Evolutionary conservation across 1,284 basidiomycete species (phyloP).

Genomic region (Fistulinella staudtii): DNA sequence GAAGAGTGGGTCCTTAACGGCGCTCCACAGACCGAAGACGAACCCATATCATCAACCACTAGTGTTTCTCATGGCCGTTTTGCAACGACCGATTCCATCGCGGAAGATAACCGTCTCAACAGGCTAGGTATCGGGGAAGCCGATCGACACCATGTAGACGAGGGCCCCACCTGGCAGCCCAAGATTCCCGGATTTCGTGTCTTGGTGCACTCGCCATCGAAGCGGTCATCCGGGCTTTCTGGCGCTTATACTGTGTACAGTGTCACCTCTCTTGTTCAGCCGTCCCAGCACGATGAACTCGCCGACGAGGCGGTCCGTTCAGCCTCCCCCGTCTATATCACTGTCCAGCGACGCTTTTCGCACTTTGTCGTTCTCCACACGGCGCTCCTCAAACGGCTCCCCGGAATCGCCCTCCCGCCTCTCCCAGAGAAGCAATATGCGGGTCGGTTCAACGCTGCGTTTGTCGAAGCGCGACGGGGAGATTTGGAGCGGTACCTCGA

Average conservation of each 20-base stretch:
- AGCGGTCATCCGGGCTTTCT: conserved; percentile 59
- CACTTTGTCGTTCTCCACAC: conserved; percentile 79
- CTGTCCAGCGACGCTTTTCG: conserved; percentile 77
- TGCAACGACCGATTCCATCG: conserved; percentile 34
- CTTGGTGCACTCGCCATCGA: conserved; percentile 76
- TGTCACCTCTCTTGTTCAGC: conserved; percentile 68
- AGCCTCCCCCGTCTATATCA: conserved; percentile 50
- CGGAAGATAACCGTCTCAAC: conserved; percentile 35
- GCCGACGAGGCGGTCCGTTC: conserved; percentile 22
- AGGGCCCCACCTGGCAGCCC: conserved; percentile 69
- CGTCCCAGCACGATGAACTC: conserved; percentile 26
- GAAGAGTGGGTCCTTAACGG: conserved; percentile 77
- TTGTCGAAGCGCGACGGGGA: conserved; percentile 76
- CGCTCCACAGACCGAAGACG: conserved; percentile 18
- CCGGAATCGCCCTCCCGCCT: conserved; percentile 75
- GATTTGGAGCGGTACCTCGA: conserved; percentile 77
- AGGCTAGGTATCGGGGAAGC: conserved; percentile 47
- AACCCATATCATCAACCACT: conserved; percentile 19
- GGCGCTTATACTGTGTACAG: conserved; percentile 74
- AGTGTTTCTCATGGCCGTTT: conserved; percentile 23
- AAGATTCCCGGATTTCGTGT: conserved; percentile 70
- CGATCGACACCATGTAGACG: conserved; percentile 69
- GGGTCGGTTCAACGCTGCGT: conserved; percentile 73
- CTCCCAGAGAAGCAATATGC: conserved; percentile 82
- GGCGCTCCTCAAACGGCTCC: conserved; percentile 59